Percentiles rank a stretch among this genome's conserved stretches.
These are phyloP conservation scores for Nasturtium officinale DNA, from an alignment of 345 rosid genomes.

Conservation along the genomic window DNA sequence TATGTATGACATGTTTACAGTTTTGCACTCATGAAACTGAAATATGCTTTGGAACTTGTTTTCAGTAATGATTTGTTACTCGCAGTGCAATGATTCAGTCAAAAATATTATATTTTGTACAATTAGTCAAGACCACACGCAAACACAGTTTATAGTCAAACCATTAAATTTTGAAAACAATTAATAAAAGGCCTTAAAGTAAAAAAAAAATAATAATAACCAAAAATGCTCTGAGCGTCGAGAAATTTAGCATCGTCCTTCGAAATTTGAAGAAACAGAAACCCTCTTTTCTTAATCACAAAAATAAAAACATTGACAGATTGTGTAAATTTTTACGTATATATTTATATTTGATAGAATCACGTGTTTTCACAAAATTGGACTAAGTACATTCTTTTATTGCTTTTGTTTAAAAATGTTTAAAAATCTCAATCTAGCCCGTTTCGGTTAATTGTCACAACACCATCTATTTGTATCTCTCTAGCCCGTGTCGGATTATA, in stretches of 20 bases:
- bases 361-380: background rate
- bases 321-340: background rate
- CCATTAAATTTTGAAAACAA: background rate
- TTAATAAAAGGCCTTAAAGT: background rate
- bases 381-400: background rate
- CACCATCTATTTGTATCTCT: background rate
- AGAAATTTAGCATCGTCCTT: constrained; percentile 1
- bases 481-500: background rate
- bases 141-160: constrained; percentile 20
- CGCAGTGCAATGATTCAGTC: constrained; percentile 50
- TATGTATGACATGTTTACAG: constrained; percentile 41
- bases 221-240: background rate
- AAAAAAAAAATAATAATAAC: background rate
- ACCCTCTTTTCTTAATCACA: background rate
- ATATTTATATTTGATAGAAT: background rate
- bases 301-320: background rate
- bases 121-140: constrained; percentile 41
- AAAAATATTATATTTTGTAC: constrained; percentile 13
- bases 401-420: background rate
- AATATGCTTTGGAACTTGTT: constrained; percentile 61
- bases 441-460: background rate
- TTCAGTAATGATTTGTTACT: constrained; percentile 56
- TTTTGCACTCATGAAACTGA: constrained; percentile 46
- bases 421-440: background rate
- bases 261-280: constrained; percentile 14